Base-by-base conservation (phyloP, 1,139 yeast species). In the Kurtzmaniella quercitrusa region DNA sequence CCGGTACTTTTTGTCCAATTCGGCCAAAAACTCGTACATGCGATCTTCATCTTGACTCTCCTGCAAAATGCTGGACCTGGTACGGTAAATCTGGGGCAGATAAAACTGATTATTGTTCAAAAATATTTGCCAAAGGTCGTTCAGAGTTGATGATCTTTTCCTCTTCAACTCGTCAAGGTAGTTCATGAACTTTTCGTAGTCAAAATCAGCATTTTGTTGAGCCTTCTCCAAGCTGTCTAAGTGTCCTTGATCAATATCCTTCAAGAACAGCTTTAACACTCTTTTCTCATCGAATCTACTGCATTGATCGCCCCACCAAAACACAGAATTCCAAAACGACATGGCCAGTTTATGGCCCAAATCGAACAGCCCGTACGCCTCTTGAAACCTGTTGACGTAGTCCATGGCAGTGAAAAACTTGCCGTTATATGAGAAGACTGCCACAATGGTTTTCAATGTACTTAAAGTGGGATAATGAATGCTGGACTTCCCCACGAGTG, bases 361-460 rank as follows among this genome's bases (percentile, higher is more conserved):
- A 39, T 62, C 59, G 12, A 70, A 45, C 11, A 12, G 21, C 2
- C 37, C 44, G 46, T 66, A 71, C 24, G 52, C 47, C 10, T 57
- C 54, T 50, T 70, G 75, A 50, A 71, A 68, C 16, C 59, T 57
- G 50, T 69, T 70, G 24, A 70, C 52, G 45, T 64, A 66, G 33
- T 55, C 59, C 59, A 72, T 62, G 5, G 68, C 63, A 24, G 60
- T 57, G 42, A 58, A 65, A 45, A 64, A 70, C 44, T 55, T 49
- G 2, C 56, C 52, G 49, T 67, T 67, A 51, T 57, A 62, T 2
- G 73, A 56, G 43, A 67, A 56, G 9, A 73, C 50, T 9, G 57
- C 55, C 34, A 69, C 61, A 1, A 70, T 55, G 0, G 73, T 60
- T 24, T 55, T 59, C 29, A 71, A 48, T 3, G 63, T 53, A 2